Conservation (phyloP, 148 eudicot species). For the Vaccinium corymbosum region DNA sequence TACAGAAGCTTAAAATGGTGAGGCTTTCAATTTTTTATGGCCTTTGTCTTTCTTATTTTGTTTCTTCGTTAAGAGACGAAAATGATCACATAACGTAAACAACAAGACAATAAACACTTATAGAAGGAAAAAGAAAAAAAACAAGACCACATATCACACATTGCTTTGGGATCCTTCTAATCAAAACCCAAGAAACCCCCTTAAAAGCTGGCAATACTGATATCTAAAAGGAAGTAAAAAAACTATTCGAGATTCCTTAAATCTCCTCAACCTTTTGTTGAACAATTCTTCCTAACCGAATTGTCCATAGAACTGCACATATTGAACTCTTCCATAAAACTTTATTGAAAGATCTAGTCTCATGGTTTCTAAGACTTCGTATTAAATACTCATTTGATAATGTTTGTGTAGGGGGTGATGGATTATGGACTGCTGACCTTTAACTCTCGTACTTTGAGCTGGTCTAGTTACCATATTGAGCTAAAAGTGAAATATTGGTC, state of each 20-base stretch:
- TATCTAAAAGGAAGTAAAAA: background rate
- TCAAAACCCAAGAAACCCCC: background rate
- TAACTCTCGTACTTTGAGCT: background rate
- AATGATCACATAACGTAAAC: background rate
- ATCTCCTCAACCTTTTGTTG: background rate
- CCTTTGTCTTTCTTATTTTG: background rate
- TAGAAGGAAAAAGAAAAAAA: background rate
- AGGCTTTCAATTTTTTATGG: background rate
- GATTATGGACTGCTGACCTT: background rate
- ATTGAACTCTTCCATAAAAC: background rate
- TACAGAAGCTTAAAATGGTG: constrained; percentile 72
- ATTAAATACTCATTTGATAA: background rate
- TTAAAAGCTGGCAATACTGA: background rate
- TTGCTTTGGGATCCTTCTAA: background rate
- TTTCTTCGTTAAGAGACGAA: background rate
- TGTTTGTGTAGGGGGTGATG: background rate
- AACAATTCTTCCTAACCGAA: background rate
- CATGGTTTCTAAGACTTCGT: background rate
- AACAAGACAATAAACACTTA: background rate
- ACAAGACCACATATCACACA: background rate
- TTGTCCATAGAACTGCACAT: background rate
- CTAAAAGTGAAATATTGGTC: background rate
- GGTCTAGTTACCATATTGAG: background rate
- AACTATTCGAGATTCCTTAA: background rate
- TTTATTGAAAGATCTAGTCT: background rate